Evolutionary conservation across 2,329 filamentous ascomycete species (phyloP), one percentile per base, ranked within the genome.

Genomic region (Dactylellina haptotyla): DNA sequence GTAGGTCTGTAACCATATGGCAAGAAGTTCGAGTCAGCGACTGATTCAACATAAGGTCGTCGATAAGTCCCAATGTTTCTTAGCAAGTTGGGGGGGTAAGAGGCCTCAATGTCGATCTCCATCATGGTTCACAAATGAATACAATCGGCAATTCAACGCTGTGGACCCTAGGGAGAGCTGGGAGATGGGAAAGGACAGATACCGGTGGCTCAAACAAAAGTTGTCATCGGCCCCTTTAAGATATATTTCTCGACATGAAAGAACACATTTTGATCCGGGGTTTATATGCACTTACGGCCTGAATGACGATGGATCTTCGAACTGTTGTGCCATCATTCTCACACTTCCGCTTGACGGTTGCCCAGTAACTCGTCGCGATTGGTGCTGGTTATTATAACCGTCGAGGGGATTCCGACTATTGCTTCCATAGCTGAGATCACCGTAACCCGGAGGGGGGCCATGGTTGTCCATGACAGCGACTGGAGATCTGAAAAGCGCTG

Each of bases 391-490:
- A 20, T 20, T 37, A 23, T 63, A 70, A 23, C 26, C 39, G 61
- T 69, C 64, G 8, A 58, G 66, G 30, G 41, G 43, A 26, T 32
- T 57, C 5, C 54, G 59, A 43, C 61, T 59, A 25, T 59, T 45
- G 28, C 66, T 37, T 18, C 30, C 51, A 57, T 65, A 65, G 20
- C 23, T 45, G 32, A 58, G 39, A 23, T 72, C 61, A 37, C 51
- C 50, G 30, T 72, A 73, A 30, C 54, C 69, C n/a, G 69, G 69
- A n/a, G 69, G 69, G 18, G 67, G 66, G 20, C 66, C 67, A 23
- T 72, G 67, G 69, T 73, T 73, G 61, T 73, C 69, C 69, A 73
- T 73, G 69, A 63, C 59, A 72, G 66, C 66, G 45, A 32, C 57
- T 39, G 28, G n/a, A 12, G n/a, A 50, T 5, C 28, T 16, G 25